Base-by-base conservation (phyloP, 2,329 filamentous ascomycete genomes). In the Talaromyces rugulosus region DNA sequence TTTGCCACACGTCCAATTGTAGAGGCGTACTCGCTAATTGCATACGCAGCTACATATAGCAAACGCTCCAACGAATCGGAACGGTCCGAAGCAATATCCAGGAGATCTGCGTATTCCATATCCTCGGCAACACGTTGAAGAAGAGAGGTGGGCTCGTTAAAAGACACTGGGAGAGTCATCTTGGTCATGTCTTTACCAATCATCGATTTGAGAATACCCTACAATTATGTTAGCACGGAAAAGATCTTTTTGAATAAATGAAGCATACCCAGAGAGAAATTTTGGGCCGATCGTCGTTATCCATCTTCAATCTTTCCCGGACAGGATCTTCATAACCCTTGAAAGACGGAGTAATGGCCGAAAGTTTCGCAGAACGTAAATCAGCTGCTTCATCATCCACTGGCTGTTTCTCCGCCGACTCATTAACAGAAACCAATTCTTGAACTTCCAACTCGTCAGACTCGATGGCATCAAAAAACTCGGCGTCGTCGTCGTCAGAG, bases 161-260 rank as follows among this genome's bases (percentile, higher is more conserved):
- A 98, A 0, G 95, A 96, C 2, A 99, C 95, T 0, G 95, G 95
- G 23, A 99, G 81, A 0, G 95, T 98, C 94, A 99, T 99, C 81
- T 96, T 98, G 42, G 95, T 98, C 95, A 99, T 98, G 73, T 99
- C 95, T 75, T 99, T 98, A 66, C 95, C 95, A 77, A 99, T 96
- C 95, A 99, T 98, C 27, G 94, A 98, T 80, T 98, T 99, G 66
- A 99, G 81, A 68, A 99, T 97, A 67, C 90, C 89, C 93, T 97
- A 66, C 44, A 59, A 23, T 59, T 61, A 23, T 64, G 16, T 56
- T 9, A 59, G 8, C 18, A 27, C n/a, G 1, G 18, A 27, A 27
- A 47, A 23, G 2, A 23, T 23, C 23, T 23, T 23, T 23, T 23
- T 23, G 23, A 23, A 47, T 7, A 47, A 9, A 12, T 1, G 18